These are phyloP conservation scores for Raphidocelis subcapitata DNA, from an alignment of 139 green algal genomes.

Conservation along the genomic window DNA sequence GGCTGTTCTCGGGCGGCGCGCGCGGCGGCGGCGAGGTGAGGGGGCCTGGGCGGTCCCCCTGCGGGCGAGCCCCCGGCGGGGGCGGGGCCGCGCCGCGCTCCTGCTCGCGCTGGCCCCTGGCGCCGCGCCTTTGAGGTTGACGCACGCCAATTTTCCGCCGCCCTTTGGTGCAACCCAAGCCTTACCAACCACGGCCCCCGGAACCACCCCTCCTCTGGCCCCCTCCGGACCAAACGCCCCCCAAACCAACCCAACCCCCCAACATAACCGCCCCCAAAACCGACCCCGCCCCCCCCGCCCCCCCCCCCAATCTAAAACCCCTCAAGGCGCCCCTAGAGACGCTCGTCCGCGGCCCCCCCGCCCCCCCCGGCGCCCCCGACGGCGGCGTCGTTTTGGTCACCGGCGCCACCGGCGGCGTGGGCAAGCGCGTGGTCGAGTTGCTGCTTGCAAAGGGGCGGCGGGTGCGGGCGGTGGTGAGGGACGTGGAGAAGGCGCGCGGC, in stretches of 20 bases:
- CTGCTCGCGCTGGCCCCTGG: neutral
- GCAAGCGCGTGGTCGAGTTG: constrained; percentile 73
- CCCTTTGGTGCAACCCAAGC: too few species aligned
- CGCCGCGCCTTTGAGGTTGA: neutral
- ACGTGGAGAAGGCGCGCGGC: constrained; percentile 60
- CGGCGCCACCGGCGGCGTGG: constrained; percentile 84
- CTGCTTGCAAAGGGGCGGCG: constrained; percentile 58
- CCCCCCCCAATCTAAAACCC: too few species aligned
- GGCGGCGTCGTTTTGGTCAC: constrained; percentile 29
- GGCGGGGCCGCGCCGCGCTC: neutral
- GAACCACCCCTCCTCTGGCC: too few species aligned
- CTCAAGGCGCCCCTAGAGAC: too few species aligned
- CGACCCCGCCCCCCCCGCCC: too few species aligned
- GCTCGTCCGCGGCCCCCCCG: neutral
- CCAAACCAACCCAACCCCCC: too few species aligned
- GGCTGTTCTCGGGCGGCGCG: neutral
- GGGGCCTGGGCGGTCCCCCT: too few species aligned
- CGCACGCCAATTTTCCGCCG: too few species aligned
- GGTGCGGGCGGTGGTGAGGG: constrained; percentile 77
- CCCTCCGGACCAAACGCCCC: too few species aligned
- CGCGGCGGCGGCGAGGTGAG: neutral
- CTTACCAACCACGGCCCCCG: too few species aligned
- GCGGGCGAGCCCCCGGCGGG: too few species aligned
- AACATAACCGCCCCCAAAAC: too few species aligned
- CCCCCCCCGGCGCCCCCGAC: neutral